Conservation (phyloP, 2,329 filamentous ascomycete genomes). For the Intubia oerlemansii region DNA sequence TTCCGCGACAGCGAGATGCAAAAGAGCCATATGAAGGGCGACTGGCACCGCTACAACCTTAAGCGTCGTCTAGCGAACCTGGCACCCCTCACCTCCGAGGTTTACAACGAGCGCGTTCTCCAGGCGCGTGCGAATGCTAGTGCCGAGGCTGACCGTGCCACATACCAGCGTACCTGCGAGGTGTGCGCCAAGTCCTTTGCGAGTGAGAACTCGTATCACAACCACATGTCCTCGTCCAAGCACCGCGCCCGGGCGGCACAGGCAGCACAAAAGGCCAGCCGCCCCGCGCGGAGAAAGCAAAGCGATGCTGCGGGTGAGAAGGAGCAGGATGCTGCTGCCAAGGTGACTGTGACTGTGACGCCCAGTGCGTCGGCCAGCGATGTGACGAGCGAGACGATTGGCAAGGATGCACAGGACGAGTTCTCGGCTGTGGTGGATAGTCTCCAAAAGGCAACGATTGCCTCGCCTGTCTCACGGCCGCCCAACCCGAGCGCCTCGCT, state of each 20-base stretch:
- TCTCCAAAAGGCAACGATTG: constrained; percentile 41
- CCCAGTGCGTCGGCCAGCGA: too few relatives aligned
- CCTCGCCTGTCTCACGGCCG: too few relatives aligned
- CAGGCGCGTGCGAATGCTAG: constrained; percentile 70
- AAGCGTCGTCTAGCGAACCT: constrained; percentile 83
- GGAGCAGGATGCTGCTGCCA: constrained; percentile 12
- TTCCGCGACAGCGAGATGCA: constrained; percentile 89
- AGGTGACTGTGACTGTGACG: too few relatives aligned
- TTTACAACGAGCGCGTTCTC: constrained; percentile 89
- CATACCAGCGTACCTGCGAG: constrained; percentile 66
- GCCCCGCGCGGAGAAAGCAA: too few relatives aligned
- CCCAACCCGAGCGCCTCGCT: too few relatives aligned
- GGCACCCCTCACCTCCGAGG: constrained; percentile 74
- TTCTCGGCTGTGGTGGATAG: constrained; percentile 59
- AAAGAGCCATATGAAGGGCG: constrained; percentile 88
- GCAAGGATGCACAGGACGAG: constrained; percentile 23
- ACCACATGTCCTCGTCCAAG: constrained; percentile 79
- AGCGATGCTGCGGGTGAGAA: background rate
- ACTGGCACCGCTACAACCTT: constrained; percentile 98
- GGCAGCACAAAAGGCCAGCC: too few relatives aligned
- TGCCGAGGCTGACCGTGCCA: constrained; percentile 69
- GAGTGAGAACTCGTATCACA: constrained; percentile 88
- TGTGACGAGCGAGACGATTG: constrained; percentile 3
- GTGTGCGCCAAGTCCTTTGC: constrained; percentile 84
- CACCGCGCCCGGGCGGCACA: constrained; percentile 51